Evolutionary conservation across 1,284 basidiomycete species (phyloP).

Genomic region (Cryptococcus sp.): DNA sequence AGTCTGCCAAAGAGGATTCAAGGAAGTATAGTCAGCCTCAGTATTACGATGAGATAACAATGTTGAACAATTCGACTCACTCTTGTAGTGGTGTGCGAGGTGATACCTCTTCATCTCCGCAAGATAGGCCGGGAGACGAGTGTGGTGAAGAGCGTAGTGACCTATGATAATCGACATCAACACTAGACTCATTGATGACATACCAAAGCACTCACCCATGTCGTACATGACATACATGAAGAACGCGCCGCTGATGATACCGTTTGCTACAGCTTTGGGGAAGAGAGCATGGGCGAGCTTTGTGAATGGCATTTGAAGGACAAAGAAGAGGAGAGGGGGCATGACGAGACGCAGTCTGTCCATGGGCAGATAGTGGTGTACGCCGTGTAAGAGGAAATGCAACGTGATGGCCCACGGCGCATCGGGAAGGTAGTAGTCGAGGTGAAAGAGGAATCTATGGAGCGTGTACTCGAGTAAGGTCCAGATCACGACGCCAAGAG

Average conservation of each 20-base stretch:
- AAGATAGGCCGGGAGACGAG: slow-evolving; percentile 83
- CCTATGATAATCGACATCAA: slow-evolving; percentile 1
- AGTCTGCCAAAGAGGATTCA: slow-evolving; percentile 57
- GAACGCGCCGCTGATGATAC: slow-evolving; percentile 88
- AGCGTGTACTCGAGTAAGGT: slow-evolving; percentile 93
- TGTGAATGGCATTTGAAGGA: slow-evolving; percentile 85
- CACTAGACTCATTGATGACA: background rate
- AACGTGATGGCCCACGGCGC: slow-evolving; percentile 73
- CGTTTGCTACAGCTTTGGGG: slow-evolving; percentile 83
- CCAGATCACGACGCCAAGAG: slow-evolving; percentile 86
- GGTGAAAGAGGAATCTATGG: slow-evolving; percentile 97
- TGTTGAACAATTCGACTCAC: slow-evolving; percentile 33
- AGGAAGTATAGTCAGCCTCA: slow-evolving; percentile 6
- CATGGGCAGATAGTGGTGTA: slow-evolving; percentile 98
- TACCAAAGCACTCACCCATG: slow-evolving; percentile 61
- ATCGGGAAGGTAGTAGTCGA: slow-evolving; percentile 89
- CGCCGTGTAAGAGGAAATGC: slow-evolving; percentile 93
- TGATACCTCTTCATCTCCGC: slow-evolving; percentile 96
- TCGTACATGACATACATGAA: slow-evolving; percentile 88
- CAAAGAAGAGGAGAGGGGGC: slow-evolving; percentile 84
- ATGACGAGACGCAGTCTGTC: slow-evolving; percentile 94
- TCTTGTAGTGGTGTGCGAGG: slow-evolving; percentile 96
- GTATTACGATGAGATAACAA: background rate
- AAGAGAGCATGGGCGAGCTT: slow-evolving; percentile 80
- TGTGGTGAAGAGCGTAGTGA: slow-evolving; percentile 88